Base-by-base conservation (phyloP, 495 filamentous ascomycete genomes). In the Penicillium flavigenum region DNA sequence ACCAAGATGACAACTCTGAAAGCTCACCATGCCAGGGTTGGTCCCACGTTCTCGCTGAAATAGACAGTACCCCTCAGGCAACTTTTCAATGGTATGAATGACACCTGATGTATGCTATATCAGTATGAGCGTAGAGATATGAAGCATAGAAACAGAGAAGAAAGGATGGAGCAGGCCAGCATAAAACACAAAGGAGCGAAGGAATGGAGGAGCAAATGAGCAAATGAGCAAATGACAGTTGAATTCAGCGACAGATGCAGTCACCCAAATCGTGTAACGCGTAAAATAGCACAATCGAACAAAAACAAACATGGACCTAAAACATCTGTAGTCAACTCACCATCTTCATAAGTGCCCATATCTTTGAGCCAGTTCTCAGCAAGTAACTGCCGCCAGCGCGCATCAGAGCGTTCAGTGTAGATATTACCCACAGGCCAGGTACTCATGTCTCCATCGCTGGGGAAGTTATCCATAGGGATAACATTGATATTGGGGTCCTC, bases 11-110 rank as follows among this genome's bases (percentile, higher is more conserved):
- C 19, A 56, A 38, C 16, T 3, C 32, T 17, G 1, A 14, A 44
- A 47, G 66, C 75, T 67, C 59, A 80, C 77, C 34, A 69, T 62
- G 1, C 54, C 53, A 7, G 71, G 73, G 36, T 78, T 71, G 6
- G 57, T 66, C 2, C 43, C 51, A 10, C 82, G 75, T 6, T 76
- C 67, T 45, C 73, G 70, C 29, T 83, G 72, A 58, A 74, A 77
- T 1, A 84, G 60, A 5, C 62, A 65, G 64, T 85, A 86, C 16
- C 82, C 82, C 5, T 77, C 74, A 12, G 84, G 84, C n/a, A 87
- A 63, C 16, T 63, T 62, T 44, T 84, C 76, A 7, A 87, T 69
- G 10, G 64, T 70, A 63, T 85, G 84, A 0, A 45, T 67, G n/a
- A 74, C 63, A 19, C 76, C 78, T 81, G n/a, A 24, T 12, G 52